Conservation (phyloP, 331 rosid species). For the Cucumis variabilis region DNA sequence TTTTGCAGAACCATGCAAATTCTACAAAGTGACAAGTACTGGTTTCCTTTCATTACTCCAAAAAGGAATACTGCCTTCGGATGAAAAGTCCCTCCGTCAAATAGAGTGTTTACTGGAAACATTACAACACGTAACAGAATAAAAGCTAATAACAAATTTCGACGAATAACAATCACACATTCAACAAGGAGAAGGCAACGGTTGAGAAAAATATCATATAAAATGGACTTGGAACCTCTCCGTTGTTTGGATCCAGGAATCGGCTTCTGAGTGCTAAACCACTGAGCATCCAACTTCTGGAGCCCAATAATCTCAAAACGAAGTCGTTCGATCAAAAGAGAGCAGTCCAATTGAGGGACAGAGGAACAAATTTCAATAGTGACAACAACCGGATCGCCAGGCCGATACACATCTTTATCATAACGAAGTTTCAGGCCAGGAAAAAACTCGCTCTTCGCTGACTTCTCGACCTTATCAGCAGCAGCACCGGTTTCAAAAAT, state of each 20-base stretch:
- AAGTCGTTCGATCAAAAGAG: conserved; percentile 78
- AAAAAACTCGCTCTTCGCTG: conserved; percentile 38
- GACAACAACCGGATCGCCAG: conserved; percentile 84
- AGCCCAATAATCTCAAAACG: conserved; percentile 84
- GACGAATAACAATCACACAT: conserved; percentile 23
- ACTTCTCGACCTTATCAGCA: conserved; percentile 39
- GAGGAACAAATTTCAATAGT: conserved; percentile 67
- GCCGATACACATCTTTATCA: conserved; percentile 82
- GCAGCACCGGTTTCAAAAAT: conserved; percentile 63
- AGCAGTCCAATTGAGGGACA: conserved; percentile 39
- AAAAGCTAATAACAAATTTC: not conserved
- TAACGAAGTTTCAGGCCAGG: conserved; percentile 72
- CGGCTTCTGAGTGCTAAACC: conserved; percentile 92
- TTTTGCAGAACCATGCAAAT: not conserved
- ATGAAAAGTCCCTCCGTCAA: not conserved
- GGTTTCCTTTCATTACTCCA: not conserved
- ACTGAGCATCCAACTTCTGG: conserved; percentile 87
- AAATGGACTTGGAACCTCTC: conserved; percentile 59
- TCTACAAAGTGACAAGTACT: conserved; percentile 4
- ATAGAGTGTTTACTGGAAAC: not conserved
- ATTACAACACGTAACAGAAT: not conserved
- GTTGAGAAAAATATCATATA: not conserved
- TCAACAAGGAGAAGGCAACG: not conserved
- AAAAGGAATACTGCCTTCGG: not conserved
- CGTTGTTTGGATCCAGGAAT: conserved; percentile 77